phyloP scores from a whole-genome alignment of 352 stramenopile species.

The Phytophthora pistaciae region DNA sequence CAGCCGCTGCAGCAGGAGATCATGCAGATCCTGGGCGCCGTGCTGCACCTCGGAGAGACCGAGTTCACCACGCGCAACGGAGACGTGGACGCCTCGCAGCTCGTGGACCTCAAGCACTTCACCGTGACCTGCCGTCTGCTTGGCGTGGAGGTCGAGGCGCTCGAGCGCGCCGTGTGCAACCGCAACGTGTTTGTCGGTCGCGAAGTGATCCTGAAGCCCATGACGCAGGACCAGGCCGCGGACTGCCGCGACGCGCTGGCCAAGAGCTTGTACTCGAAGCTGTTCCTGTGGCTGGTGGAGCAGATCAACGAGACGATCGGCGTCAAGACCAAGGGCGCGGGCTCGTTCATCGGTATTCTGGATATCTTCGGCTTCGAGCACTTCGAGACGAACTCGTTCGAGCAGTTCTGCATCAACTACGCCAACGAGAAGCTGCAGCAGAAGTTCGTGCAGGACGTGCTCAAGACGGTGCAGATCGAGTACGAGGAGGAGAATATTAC shows the following conservation, averaged over 20 bases:
- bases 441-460: slow-evolving; percentile 90
- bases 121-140: slow-evolving; percentile 66
- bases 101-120: slow-evolving; percentile 70
- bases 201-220: slow-evolving; percentile 84
- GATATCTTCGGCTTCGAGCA: slow-evolving; percentile 96
- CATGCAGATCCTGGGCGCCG: slow-evolving; percentile 87
- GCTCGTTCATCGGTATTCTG: slow-evolving; percentile 92
- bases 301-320: slow-evolving; percentile 94
- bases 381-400: slow-evolving; percentile 93
- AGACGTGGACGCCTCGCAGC: slow-evolving; percentile 80
- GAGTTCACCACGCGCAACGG: slow-evolving; percentile 80
- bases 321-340: slow-evolving; percentile 52
- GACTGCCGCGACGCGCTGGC: slow-evolving; percentile 94
- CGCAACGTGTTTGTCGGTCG: slow-evolving; percentile 86
- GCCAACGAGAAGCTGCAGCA: slow-evolving; percentile 94
- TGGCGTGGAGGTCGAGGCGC: slow-evolving; percentile 56
- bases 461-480: slow-evolving; percentile 93
- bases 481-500: slow-evolving; percentile 94
- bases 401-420: slow-evolving; percentile 96
- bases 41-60: slow-evolving; percentile 95
- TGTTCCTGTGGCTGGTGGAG: slow-evolving; percentile 97
- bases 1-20: slow-evolving; percentile 88
- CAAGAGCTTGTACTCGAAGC: slow-evolving; percentile 95
- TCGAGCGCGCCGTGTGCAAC: slow-evolving; percentile 81
- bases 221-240: slow-evolving; percentile 83